These are phyloP conservation scores for Niebla homalea DNA, from an alignment of 495 filamentous ascomycete genomes.

Conservation along the genomic window DNA sequence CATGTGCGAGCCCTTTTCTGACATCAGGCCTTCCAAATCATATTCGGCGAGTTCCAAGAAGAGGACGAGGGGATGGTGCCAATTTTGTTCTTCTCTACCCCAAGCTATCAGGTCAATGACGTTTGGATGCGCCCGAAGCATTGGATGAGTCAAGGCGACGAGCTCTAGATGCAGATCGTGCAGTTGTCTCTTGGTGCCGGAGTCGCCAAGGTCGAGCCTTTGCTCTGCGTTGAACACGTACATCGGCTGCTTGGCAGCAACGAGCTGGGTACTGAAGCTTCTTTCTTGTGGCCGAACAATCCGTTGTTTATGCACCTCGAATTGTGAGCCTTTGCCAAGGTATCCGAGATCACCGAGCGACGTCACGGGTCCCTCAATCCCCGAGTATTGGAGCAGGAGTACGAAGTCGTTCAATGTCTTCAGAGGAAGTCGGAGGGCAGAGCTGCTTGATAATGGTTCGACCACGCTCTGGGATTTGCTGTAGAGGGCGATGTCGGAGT, in stretches of 20 bases:
- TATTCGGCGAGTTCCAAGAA: constrained; percentile 4
- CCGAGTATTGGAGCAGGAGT: too few species aligned
- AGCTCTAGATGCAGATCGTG: not conserved
- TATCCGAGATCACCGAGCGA: too few species aligned
- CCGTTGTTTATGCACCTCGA: too few species aligned
- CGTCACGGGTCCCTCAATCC: too few species aligned
- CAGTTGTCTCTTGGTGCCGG: not conserved
- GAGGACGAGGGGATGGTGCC: not conserved
- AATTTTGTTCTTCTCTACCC: not conserved
- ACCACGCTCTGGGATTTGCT: too few species aligned
- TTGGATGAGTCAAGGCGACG: constrained; percentile 1
- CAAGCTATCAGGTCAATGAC: constrained; percentile 12
- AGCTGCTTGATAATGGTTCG: too few species aligned
- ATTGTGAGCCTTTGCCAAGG: too few species aligned
- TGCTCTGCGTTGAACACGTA: not conserved
- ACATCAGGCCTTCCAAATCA: not conserved
- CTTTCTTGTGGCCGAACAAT: too few species aligned
- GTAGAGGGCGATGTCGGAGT: too few species aligned
- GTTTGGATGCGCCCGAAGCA: constrained; percentile 9
- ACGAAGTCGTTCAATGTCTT: too few species aligned
- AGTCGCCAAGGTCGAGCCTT: not conserved
- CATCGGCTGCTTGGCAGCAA: not conserved
- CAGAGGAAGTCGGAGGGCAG: too few species aligned
- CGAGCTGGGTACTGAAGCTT: not conserved
- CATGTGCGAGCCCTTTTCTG: not conserved